Evolutionary conservation across 345 rosid genomes (phyloP).

Genomic region (Heritiera littoralis): DNA sequence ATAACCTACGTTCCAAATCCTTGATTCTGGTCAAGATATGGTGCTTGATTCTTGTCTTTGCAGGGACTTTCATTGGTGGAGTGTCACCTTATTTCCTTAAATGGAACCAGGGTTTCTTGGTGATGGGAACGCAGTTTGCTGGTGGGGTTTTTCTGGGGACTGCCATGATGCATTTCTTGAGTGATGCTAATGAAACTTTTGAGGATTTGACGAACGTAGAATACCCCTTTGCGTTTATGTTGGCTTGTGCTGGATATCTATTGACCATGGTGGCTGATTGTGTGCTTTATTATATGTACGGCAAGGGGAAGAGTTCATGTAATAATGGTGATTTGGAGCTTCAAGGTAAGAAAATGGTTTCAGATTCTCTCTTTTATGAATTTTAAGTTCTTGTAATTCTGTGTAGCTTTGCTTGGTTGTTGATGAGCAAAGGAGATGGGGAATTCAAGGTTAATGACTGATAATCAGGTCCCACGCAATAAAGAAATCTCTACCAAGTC

Average conservation of each 20-base stretch:
- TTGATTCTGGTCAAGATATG: slow-evolving; percentile 60
- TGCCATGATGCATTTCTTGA: slow-evolving; percentile 79
- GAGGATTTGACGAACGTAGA: slow-evolving; percentile 46
- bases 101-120: slow-evolving; percentile 77
- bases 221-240: slow-evolving; percentile 87
- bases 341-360: slow-evolving; percentile 43
- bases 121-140: slow-evolving; percentile 80
- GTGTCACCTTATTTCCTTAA: slow-evolving; percentile 75
- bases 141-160: slow-evolving; percentile 90
- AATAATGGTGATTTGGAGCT: slow-evolving; percentile 47
- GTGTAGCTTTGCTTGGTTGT: background rate
- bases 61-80: slow-evolving; percentile 68
- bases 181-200: slow-evolving; percentile 76
- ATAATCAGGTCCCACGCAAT: background rate
- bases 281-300: slow-evolving; percentile 46
- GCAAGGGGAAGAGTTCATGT: slow-evolving; percentile 30
- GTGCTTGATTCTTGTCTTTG: slow-evolving; percentile 62
- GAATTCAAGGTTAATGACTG: no score
- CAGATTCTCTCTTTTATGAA: background rate
- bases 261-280: slow-evolving; percentile 79
- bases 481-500: background rate
- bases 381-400: background rate
- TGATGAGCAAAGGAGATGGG: no score
- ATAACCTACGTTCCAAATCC: slow-evolving; percentile 49
- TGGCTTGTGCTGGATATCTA: slow-evolving; percentile 74